Evolutionary conservation across 306 rosid species (phyloP).

Genomic region (Herpetospermum pedunculosum): DNA sequence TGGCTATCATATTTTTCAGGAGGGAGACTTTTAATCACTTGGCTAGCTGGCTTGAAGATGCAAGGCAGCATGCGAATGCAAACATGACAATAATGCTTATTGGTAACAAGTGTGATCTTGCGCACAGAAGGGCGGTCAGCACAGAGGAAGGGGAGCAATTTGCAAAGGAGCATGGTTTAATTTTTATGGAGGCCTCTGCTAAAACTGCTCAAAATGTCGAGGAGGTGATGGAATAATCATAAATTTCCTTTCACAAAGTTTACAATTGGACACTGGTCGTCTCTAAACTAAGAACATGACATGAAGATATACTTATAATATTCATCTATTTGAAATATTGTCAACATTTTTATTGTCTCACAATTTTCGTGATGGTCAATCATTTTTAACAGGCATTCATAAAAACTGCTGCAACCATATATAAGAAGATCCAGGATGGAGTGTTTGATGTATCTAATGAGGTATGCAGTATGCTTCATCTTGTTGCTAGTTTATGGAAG

Average conservation of each 20-base stretch:
- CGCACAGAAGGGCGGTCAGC: constrained; percentile 98
- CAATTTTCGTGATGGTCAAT: not conserved
- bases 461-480: constrained; percentile 27
- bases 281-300: not conserved
- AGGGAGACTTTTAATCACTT: constrained; percentile 96
- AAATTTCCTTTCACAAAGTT: not conserved
- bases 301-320: not conserved
- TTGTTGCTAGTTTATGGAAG: not conserved
- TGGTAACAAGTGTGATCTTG: constrained; percentile 93
- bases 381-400: constrained; percentile 58
- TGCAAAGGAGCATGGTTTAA: constrained; percentile 92
- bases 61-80: constrained; percentile 97
- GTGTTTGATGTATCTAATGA: constrained; percentile 96
- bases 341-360: not conserved
- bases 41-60: constrained; percentile 99
- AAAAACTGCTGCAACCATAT: constrained; percentile 90
- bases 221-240: constrained; percentile 46
- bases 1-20: constrained; percentile 27
- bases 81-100: constrained; percentile 95
- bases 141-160: constrained; percentile 98
- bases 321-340: not conserved
- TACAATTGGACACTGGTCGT: not conserved
- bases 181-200: constrained; percentile 98
- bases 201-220: constrained; percentile 97
- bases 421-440: constrained; percentile 91